Base-by-base conservation (phyloP, 1,139 yeast genomes). In the Yamadazyma spencermartinsiae region DNA sequence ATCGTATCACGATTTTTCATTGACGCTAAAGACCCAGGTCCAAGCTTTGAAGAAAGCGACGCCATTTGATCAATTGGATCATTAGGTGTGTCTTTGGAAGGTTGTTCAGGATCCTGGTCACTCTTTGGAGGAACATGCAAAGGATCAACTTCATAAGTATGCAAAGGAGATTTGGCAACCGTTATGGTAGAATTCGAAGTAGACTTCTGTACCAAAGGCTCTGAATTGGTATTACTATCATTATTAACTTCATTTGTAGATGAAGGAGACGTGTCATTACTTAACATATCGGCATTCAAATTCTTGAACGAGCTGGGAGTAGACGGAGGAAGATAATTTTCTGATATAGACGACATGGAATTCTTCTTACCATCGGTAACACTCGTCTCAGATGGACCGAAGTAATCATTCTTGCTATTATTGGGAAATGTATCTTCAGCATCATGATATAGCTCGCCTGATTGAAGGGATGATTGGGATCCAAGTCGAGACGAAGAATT, bases 211-310 rank as follows among this genome's bases (percentile, higher is more conserved):
- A 30, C 11, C n/a, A 30, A 16, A 10, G 27, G 26, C 10, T 32
- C 35, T 14, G 29, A 21, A 12, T 33, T 18, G 2, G 41, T 31
- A 30, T 36, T 36, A 6, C 35, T 35, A 6, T 6, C 20, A 28
- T 28, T 16, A 27, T 35, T 36, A 30, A 38, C 37, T 10, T 50
- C 55, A 18, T 57, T 61, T 12, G 60, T 44, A 7, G 70, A 63
- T 15, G 67, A 58, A 3, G 71, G 70, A 1, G 61, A 51, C 3
- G 72, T 67, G 30, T 65, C 71, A 40, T 61, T 61, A 27, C 69
- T 56, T 17, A 52, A 42, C 25, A 23, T 31, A 23, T 48, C 48
- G 11, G 16, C 20, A 30, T 44, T 36, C 16, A 38, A 24, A 37
- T 48, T 35, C 38, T 62, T 65, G 39, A 60, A 61, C 11, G 68